Base-by-base conservation (phyloP, 257 asterid species). In the Capsicum baccatum region DNA sequence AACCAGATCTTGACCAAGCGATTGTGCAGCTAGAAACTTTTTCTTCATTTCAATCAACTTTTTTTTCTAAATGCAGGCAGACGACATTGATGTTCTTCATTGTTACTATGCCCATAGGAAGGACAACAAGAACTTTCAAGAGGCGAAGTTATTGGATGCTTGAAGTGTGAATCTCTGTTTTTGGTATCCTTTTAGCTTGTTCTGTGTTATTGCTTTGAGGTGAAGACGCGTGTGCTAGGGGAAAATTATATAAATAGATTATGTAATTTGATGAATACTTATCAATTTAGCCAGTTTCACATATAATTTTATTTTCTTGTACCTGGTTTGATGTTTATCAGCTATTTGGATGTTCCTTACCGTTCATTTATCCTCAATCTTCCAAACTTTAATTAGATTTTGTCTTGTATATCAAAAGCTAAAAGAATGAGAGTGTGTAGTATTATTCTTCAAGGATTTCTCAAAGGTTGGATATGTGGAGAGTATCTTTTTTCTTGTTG, bases 121-220 rank as follows among this genome's bases (percentile, higher is more conserved):
- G 63, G 85, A 79, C 19, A 85, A 85, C 83, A 80, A 85, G 67
- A 76, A 79, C 33, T 87, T 87, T 70, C 90, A 85, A 21, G 76
- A 74, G 90, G 54, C 81, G 90, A 35, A 84, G 79, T 82, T 87
- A 87, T 81, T 87, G 90, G 90, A 62, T 87, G 86, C 90, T 87
- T 76, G 88, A 85, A 19, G 71, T 50, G 87, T 84, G 56, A 84
- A 84, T 84, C 35, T 60, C 13, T 21, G 21, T 60, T 1, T 60
- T n/a, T 60, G 66, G 12, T 59, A 59, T 59, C 8, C 13, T n/a
- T 12, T 60, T 60, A 60, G 12, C 67, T 60, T 60, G 12, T 17
- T 60, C 21, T n/a, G 35, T 60, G 67, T 0, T 60, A 12, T 60
- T 60, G 11, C 33, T 6, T n/a, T 60, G 33, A 17, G 5, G 33